Conservation (phyloP, 2,329 filamentous ascomycete species). For the Diplodia seriata region DNA sequence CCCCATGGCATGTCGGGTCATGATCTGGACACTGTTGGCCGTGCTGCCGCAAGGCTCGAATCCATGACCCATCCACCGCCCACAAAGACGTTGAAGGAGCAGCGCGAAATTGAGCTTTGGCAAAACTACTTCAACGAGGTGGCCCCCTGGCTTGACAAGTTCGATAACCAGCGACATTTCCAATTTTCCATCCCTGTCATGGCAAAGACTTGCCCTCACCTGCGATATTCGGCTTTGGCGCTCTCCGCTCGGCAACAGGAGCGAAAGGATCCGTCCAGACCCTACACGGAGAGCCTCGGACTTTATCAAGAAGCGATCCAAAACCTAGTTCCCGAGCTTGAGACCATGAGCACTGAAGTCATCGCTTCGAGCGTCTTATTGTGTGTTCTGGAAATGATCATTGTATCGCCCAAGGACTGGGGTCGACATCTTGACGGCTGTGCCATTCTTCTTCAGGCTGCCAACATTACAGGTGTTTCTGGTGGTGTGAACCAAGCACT, state of each 20-base stretch:
- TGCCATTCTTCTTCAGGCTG: conserved; percentile 60
- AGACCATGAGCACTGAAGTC: conserved; percentile 54
- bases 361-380: conserved; percentile 58
- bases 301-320: conserved; percentile 63
- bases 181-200: conserved; percentile 59
- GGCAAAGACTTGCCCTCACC: conserved; percentile 57
- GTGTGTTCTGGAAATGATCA: conserved; percentile 59
- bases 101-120: conserved; percentile 36
- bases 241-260: conserved; percentile 64
- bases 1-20: not conserved
- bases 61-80: conserved; percentile 11
- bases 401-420: conserved; percentile 60
- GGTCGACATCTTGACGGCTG: conserved; percentile 63
- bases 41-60: conserved; percentile 21
- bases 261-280: conserved; percentile 55
- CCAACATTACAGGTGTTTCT: conserved; percentile 59
- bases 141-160: conserved; percentile 64
- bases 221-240: conserved; percentile 62
- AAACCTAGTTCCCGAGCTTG: conserved; percentile 52
- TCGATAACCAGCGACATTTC: conserved; percentile 62
- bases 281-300: conserved; percentile 59
- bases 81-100: conserved; percentile 31
- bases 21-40: conserved; percentile 16
- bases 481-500: conserved; percentile 61
- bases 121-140: conserved; percentile 60